Conservation (phyloP, 495 filamentous ascomycete genomes). For the Melanomma pulvis-pyrius region DNA sequence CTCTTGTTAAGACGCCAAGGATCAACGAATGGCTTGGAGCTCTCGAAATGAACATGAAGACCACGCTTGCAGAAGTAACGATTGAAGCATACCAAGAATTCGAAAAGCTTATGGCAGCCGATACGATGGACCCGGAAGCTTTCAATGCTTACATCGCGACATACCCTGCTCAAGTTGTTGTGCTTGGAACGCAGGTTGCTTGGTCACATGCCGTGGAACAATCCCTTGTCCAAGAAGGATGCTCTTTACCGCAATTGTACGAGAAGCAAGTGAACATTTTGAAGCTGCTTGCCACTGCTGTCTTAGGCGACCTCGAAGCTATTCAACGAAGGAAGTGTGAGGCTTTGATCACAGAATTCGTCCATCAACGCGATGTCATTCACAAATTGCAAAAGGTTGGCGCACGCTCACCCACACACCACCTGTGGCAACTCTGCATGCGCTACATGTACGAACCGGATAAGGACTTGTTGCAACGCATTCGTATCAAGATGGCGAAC, state of each 20-base stretch:
- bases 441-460: slow-evolving; percentile 86
- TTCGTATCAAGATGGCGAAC: slow-evolving; percentile 96
- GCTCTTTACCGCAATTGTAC: slow-evolving; percentile 65
- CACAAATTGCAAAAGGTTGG: slow-evolving; percentile 75
- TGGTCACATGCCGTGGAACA: slow-evolving; percentile 87
- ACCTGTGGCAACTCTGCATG: slow-evolving; percentile 97
- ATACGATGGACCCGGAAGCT: slow-evolving; percentile 64
- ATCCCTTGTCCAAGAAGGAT: slow-evolving; percentile 69
- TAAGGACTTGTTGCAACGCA: slow-evolving; percentile 76
- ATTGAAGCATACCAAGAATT: slow-evolving; percentile 82
- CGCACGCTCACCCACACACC: slow-evolving; percentile 78
- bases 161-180: slow-evolving; percentile 93
- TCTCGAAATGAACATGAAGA: slow-evolving; percentile 91
- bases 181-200: slow-evolving; percentile 90
- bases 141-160: slow-evolving; percentile 76
- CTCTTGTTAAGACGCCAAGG: slow-evolving; percentile 84
- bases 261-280: slow-evolving; percentile 80
- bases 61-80: slow-evolving; percentile 85
- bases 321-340: slow-evolving; percentile 95
- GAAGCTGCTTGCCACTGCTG: slow-evolving; percentile 77
- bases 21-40: slow-evolving; percentile 98
- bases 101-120: slow-evolving; percentile 66
- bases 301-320: slow-evolving; percentile 85
- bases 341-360: slow-evolving; percentile 97
- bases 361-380: slow-evolving; percentile 92